Evolutionary conservation across 2,329 filamentous ascomycete genomes (phyloP), one percentile per base, ranked within the genome.

Genomic region (Gaeumannomyces tritici): DNA sequence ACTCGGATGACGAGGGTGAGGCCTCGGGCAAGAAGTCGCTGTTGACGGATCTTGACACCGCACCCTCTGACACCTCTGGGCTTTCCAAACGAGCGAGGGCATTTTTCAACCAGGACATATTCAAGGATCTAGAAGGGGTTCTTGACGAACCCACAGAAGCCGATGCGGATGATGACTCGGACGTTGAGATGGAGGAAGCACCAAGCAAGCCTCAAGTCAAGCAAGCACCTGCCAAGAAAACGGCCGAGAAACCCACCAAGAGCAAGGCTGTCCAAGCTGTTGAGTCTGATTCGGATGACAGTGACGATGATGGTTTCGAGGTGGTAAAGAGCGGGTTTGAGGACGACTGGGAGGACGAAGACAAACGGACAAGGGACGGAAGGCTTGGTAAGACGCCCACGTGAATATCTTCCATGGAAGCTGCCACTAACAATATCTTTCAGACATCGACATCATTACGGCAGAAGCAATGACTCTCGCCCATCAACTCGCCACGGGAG

Each of bases 381-480:
- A 84, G 81, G 69, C 77, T 82, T 55, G 82, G 85, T 86, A 78
- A 72, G 78, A 24, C 56, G 21, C 47, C 11, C n/a, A 6, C 27
- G 29, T 59, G 35, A 33, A 55, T 15, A 26, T 21, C 24, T 27
- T 29, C 21, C 18, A 51, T 6, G 42, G 28, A 18, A 31, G 24
- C 47, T 62, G 58, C 70, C 72, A 68, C 69, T 67, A 62, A 66
- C 64, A 70, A 42, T 29, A n/a, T 18, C 31, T 62, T 47, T 73
- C 75, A 82, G 93, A 97, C 72, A 96, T 99, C 75, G 92, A 98
- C 73, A 98, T 99, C 70, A 96, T 98, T 71, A 99, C 95, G n/a
- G 95, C 92, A 6, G 95, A 99, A 79, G 95, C 96, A 66, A 99
- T 99, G 95, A 96, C 93, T 0, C 83, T 99, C 21, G 96, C 95